Base-by-base conservation (phyloP, 768 basidiomycete species). In the Termitomyces sp. region DNA sequence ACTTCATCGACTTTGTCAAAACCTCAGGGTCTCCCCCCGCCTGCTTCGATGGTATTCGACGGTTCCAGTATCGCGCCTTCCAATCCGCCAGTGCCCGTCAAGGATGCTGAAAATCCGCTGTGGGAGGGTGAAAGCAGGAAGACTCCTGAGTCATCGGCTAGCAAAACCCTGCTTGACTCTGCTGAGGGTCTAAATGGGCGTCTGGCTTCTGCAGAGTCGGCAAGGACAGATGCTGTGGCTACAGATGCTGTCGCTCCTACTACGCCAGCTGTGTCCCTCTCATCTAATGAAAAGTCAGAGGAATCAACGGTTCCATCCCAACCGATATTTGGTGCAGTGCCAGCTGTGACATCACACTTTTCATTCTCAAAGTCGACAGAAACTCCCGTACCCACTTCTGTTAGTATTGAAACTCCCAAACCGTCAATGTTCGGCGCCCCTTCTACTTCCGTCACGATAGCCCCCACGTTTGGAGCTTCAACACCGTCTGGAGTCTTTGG, bases 1-100 rank as follows among this genome's bases (percentile, higher is more conserved):
- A 77, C 62, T 34, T 83, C 85, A 0, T 70, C 79, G 21, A 58
- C 74, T 21, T 69, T 82, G 55, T 65, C 75, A 16, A 80, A 79
- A 59, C 68, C 75, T 48, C 59, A 71, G 19, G 68, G 70, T 27
- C 50, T 70, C 3, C 55, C 67, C 21, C 49, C 66, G 34, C 51
- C 69, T n/a, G 53, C 71, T 7, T 60, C 71, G 17, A 47, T 69
- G 30, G 45, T 42, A 43, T 70, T 70, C 11, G 52, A 54, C 46
- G 37, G 60, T 45, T 58, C 57, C 5, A 59, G 21, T 27, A 52
- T 28, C 59, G 48, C 45, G 19, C 35, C 52, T 28, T 16, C 35
- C 25, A 54, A 21, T 34, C 44, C 42, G 7, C 32, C 40, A 50
- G 59, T 64, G 16, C 74, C 76, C 21, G 63, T 73, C 16, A 74